Evolutionary conservation across 148 eudicot genomes (phyloP), one percentile per base, ranked within the genome.

Genomic region (Rhododendron molle): DNA sequence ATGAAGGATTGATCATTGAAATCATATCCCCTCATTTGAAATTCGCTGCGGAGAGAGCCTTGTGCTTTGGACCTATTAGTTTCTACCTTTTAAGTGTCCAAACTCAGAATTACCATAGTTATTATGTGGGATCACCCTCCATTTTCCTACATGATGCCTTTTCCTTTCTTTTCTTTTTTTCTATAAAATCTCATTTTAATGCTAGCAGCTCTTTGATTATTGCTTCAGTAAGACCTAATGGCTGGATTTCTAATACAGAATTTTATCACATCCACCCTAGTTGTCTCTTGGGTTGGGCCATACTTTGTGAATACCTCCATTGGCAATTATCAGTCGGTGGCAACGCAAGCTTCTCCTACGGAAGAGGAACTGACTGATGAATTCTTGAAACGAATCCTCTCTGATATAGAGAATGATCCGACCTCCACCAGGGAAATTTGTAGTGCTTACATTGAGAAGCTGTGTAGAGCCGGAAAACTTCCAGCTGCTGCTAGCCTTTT

Each of bases 391-490:
- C 89, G 87, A 88, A 85, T 94, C 83, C 83, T 91, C 80, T 88
- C 88, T 38, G 84, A 87, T 56, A 32, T 89, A 74, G 88, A 90
- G 83, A 78, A 77, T 56, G 62, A 87, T 84, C 84, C 90, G 50
- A 54, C 1, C 50, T 89, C 90, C 52, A 85, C 85, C 76, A 86
- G 83, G 40, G 90, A 91, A 86, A 46, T 90, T 73, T 90, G 91
- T 86, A 72, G 80, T 73, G 47, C 50, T 67, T 88, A 85, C 81
- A 90, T 96, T 54, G 90, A 89, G 76, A 89, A 85, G 87, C 88
- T 96, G 36, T 90, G 95, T 85, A 88, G 49, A 80, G 84, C 86
- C 54, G 89, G 89, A 84, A 87, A 89, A 47, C 80, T 91, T 85
- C 28, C 85, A 71, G 83, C 85, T 77, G 92, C 95, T 46, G 81